Conservation (phyloP, 768 basidiomycete species). For the Russula sp. region DNA sequence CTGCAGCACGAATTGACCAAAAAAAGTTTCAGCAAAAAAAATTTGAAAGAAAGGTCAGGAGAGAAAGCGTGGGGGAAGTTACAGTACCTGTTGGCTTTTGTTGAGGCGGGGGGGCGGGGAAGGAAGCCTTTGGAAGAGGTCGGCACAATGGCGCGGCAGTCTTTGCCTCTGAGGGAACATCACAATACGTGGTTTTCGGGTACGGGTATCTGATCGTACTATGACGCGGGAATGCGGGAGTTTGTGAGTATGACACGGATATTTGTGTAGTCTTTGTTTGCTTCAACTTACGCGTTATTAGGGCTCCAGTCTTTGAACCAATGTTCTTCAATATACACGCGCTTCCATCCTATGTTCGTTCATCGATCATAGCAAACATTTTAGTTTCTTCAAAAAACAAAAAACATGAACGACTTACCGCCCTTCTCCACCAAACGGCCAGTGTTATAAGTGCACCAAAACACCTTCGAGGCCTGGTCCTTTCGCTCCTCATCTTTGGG, state of each 20-base stretch:
- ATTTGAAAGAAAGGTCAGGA: background rate
- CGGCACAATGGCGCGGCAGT: constrained; percentile 37
- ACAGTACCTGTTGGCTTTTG: constrained; percentile 32
- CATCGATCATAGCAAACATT: background rate
- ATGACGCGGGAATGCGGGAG: background rate
- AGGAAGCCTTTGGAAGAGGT: constrained; percentile 33
- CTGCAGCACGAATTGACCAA: background rate
- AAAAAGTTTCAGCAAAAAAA: background rate
- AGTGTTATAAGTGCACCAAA: constrained; percentile 34
- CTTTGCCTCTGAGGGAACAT: constrained; percentile 33
- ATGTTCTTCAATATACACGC: constrained; percentile 35
- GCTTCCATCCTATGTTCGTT: constrained; percentile 37
- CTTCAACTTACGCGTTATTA: constrained; percentile 27
- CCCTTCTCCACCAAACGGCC: constrained; percentile 39
- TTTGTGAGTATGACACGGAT: background rate
- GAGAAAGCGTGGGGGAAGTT: background rate
- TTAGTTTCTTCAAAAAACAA: too few species aligned
- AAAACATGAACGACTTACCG: constrained; percentile 28
- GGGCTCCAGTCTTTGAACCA: constrained; percentile 35
- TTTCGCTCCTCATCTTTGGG: constrained; percentile 29
- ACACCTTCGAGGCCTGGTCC: constrained; percentile 30
- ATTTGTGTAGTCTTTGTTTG: too few species aligned
- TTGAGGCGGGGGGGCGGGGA: constrained; percentile 25
- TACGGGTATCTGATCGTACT: constrained; percentile 36
- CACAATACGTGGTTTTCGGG: constrained; percentile 34